Base-by-base conservation (phyloP, 768 basidiomycete species). In the Termitomyces sp. region DNA sequence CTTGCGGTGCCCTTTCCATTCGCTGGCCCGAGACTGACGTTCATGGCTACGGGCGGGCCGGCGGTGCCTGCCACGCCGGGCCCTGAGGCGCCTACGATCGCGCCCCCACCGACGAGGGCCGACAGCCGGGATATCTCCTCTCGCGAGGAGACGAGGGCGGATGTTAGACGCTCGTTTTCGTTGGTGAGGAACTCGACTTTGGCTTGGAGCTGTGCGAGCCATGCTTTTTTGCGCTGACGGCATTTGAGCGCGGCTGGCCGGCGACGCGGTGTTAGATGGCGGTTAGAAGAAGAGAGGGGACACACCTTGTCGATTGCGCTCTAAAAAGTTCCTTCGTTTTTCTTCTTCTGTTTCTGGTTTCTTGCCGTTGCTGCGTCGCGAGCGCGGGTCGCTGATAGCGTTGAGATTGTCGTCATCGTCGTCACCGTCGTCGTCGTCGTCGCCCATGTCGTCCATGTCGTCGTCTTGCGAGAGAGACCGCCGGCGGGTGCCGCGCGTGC, bases 151-250 rank as follows among this genome's bases (percentile, higher is more conserved):
- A 91, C 87, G 30, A 98, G 86, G 9, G 94, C 94, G 9, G 84
- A 80, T 35, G 91, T 88, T 28, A 99, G 85, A 26, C 93, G 87
- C 71, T 98, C 96, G 74, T 99, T 99, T 75, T 99, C 97, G 63
- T 88, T 86, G n/a, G 82, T 78, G 43, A 99, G 83, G 65, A 79
- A 91, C 70, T 99, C 97, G 73, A 96, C 94, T 68, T 95, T 95
- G 43, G 88, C 85, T 72, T 99, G 97, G 18, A 99, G 80, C 62
- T 91, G 88, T 32, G 87, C 82, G 14, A 98, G 83, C 97, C 97
- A 99, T 5, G 94, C 94, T 73, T 99, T 99, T 76, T 99, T 99
- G 59, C 97, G 90, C 70, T 99, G 97, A 38, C 97, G 93, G 74
- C 97, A 99, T 76, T 98, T 98, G 65, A 98, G 85, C 6, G 97